Conservation (phyloP, 1,284 basidiomycete species). For the Phylloporus gajari region DNA sequence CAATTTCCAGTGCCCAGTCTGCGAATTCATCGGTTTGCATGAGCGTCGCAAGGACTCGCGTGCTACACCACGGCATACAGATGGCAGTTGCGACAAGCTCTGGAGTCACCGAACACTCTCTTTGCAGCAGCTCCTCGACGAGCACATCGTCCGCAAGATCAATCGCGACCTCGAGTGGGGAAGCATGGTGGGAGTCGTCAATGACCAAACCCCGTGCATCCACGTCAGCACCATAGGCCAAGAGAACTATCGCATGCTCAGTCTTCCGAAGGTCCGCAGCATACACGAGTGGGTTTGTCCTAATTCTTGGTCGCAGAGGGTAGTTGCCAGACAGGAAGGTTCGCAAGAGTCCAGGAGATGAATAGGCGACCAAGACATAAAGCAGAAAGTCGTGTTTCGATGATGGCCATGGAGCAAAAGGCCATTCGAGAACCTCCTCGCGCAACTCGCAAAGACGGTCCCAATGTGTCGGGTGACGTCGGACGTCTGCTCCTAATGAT, state of each 20-base stretch:
- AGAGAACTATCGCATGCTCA: neutral
- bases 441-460: no score
- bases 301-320: neutral
- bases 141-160: neutral
- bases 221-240: neutral
- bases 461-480: neutral
- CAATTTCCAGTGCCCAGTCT: no score
- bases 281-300: no score
- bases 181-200: neutral
- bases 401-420: no score
- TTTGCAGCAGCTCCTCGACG: neutral
- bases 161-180: neutral
- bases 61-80: no score
- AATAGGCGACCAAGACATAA: no score
- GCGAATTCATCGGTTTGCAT: neutral
- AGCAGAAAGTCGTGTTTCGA: no score
- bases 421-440: no score
- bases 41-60: no score
- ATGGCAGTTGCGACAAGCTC: no score
- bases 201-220: neutral
- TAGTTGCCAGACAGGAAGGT: neutral
- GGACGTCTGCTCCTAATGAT: neutral
- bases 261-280: conserved; percentile 7
- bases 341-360: no score
- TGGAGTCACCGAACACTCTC: no score